phyloP scores from a whole-genome alignment of 495 filamentous ascomycete species.

The Tuber melanosporum region DNA sequence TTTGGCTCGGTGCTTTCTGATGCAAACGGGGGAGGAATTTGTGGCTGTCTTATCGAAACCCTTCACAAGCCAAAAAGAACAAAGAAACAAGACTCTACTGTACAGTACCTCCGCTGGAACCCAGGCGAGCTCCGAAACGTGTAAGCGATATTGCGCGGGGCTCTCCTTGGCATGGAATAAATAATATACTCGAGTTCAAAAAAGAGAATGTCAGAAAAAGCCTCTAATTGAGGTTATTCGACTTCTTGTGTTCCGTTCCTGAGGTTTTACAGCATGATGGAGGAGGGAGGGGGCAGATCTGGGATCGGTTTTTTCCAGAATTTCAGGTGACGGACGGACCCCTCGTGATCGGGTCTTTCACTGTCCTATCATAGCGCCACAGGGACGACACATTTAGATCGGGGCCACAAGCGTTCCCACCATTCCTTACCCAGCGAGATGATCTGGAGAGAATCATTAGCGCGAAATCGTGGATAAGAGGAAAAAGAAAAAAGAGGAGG shows the following conservation, averaged over 20 bases:
- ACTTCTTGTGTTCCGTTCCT: slow-evolving; percentile 17
- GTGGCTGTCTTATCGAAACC: slow-evolving; percentile 21
- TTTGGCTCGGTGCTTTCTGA: slow-evolving; percentile 30
- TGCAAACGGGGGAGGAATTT: slow-evolving; percentile 12
- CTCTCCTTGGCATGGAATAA: slow-evolving; percentile 9
- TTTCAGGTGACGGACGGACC: neutral
- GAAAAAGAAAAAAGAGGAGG: neutral
- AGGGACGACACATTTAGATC: neutral
- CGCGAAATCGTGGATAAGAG: neutral
- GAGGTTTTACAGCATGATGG: neutral
- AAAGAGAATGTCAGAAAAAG: neutral
- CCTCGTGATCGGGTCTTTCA: neutral
- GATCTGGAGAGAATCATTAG: neutral
- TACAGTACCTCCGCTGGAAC: slow-evolving; percentile 19
- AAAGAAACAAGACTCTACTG: slow-evolving; percentile 2
- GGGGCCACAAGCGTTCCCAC: neutral
- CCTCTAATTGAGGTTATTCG: slow-evolving; percentile 13
- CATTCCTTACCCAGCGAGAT: neutral
- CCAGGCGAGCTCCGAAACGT: slow-evolving; percentile 34
- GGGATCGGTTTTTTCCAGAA: neutral
- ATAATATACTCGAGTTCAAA: neutral
- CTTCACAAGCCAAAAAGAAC: slow-evolving; percentile 7
- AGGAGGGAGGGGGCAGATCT: neutral
- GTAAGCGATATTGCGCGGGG: slow-evolving; percentile 40
- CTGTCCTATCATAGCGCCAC: neutral